Evolutionary conservation across 2,329 filamentous ascomycete species (phyloP).

Genomic region (Neofusicoccum ribis): DNA sequence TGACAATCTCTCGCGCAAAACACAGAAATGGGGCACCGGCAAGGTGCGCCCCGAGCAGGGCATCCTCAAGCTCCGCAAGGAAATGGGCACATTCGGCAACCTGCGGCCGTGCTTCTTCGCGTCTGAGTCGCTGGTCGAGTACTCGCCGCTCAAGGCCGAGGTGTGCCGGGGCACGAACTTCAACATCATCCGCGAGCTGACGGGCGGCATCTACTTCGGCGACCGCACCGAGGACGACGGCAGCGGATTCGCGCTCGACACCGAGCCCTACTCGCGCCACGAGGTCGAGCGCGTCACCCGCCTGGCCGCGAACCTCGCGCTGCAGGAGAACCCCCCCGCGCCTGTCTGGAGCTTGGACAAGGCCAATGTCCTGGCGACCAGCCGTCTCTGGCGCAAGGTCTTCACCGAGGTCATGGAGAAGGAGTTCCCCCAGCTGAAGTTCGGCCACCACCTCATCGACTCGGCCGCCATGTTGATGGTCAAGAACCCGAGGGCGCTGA

Average conservation of each 20-base stretch:
- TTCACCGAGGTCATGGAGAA: conserved; percentile 80
- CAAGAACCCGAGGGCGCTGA: conserved; percentile 84
- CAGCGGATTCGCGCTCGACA: conserved; percentile 75
- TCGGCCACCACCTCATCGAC: conserved; percentile 91
- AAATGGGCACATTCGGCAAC: conserved; percentile 93
- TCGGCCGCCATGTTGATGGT: conserved; percentile 97
- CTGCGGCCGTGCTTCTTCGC: conserved; percentile 95
- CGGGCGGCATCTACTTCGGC: conserved; percentile 93
- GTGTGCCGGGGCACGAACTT: conserved; percentile 88
- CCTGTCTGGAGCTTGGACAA: conserved; percentile 90
- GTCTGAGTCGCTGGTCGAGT: conserved; percentile 78
- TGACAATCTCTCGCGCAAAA: neutral
- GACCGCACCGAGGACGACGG: conserved; percentile 80
- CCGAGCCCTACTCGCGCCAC: conserved; percentile 77
- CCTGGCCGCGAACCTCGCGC: conserved; percentile 77
- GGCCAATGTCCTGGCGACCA: conserved; percentile 93
- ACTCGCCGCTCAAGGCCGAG: conserved; percentile 81
- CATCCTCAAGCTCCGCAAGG: conserved; percentile 85
- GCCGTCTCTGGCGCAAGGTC: conserved; percentile 83
- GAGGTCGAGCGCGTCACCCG: conserved; percentile 89
- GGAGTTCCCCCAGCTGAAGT: conserved; percentile 84
- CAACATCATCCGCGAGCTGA: conserved; percentile 88
- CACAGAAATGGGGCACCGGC: conserved; percentile 84
- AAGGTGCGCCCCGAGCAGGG: conserved; percentile 89
- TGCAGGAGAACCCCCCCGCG: conserved; percentile 71